A percentile compares a stretch with the other conserved stretches of the same genome.
Evolutionary conservation across 176 grass and related monocot genomes (phyloP).

Genomic region (Zoysia pacifica): DNA sequence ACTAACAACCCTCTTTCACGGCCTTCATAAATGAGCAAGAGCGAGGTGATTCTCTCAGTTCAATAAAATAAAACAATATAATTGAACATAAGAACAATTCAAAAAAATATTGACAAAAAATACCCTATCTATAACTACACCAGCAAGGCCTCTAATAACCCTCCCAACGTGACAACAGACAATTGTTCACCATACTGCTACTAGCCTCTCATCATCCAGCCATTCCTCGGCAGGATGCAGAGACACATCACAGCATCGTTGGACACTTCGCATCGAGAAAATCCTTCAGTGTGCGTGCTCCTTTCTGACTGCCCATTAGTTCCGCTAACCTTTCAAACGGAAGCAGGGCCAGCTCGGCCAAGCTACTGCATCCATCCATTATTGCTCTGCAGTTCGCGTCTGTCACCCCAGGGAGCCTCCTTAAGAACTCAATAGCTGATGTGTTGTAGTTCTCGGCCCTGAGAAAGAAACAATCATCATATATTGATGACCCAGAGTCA

Average conservation of each 20-base stretch:
- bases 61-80: too few relatives aligned
- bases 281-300: constrained; percentile 73
- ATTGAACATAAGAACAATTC: too few relatives aligned
- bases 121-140: too few relatives aligned
- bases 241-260: constrained; percentile 48
- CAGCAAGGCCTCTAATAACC: too few relatives aligned
- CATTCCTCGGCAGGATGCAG: too few relatives aligned
- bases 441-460: constrained; percentile 97
- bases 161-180: too few relatives aligned
- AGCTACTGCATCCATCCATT: constrained; percentile 81
- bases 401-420: constrained; percentile 88
- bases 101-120: too few relatives aligned
- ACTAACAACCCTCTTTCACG: too few relatives aligned
- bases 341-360: constrained; percentile 83
- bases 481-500: not conserved
- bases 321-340: constrained; percentile 70
- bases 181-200: not conserved
- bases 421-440: constrained; percentile 88
- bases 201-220: not conserved
- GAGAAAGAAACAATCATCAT: constrained; percentile 13
- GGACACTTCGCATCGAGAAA: constrained; percentile 98
- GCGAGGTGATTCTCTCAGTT: too few relatives aligned
- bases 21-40: too few relatives aligned
- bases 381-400: constrained; percentile 80
- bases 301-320: constrained; percentile 82